These are phyloP conservation scores for Lobulomyces angularis DNA, from an alignment of 192 early-diverging fungal genomes.

Conservation along the genomic window DNA sequence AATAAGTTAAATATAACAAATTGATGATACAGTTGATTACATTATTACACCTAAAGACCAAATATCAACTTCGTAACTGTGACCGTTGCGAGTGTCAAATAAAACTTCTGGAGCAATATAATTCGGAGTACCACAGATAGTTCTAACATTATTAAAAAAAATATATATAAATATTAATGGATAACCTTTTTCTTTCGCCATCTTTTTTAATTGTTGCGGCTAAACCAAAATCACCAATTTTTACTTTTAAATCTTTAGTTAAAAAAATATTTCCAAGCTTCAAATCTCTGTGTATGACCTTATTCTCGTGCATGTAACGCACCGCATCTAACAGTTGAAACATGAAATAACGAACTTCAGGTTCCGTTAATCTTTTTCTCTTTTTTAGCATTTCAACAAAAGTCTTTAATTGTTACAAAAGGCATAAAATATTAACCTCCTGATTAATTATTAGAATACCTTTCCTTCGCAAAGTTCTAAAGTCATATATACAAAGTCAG, in stretches of 20 bases:
- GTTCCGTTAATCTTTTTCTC: constrained; percentile 69
- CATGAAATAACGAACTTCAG: constrained; percentile 81
- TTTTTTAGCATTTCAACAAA: constrained; percentile 69
- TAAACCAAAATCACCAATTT: constrained; percentile 93
- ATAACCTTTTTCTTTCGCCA: constrained; percentile 85
- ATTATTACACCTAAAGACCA: constrained; percentile 88
- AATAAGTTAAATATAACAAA: background rate
- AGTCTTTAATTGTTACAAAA: constrained; percentile 36
- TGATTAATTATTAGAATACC: constrained; percentile 13
- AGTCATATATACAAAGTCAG: constrained; percentile 70
- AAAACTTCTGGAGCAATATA: constrained; percentile 96
- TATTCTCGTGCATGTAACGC: constrained; percentile 63
- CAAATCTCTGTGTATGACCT: constrained; percentile 86
- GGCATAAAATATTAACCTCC: background rate
- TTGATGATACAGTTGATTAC: constrained; percentile 26
- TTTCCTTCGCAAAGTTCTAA: constrained; percentile 85
- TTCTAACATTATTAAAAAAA: constrained; percentile 26
- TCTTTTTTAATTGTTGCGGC: constrained; percentile 67
- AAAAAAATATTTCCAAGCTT: constrained; percentile 92
- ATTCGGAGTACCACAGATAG: constrained; percentile 93
- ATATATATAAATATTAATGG: background rate
- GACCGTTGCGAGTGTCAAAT: constrained; percentile 61
- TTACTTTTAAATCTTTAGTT: constrained; percentile 64
- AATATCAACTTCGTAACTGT: constrained; percentile 87
- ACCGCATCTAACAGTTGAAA: constrained; percentile 67